Evolutionary conservation across 2,329 filamentous ascomycete genomes (phyloP).

Genomic region (Xylariomycetidae sp.): DNA sequence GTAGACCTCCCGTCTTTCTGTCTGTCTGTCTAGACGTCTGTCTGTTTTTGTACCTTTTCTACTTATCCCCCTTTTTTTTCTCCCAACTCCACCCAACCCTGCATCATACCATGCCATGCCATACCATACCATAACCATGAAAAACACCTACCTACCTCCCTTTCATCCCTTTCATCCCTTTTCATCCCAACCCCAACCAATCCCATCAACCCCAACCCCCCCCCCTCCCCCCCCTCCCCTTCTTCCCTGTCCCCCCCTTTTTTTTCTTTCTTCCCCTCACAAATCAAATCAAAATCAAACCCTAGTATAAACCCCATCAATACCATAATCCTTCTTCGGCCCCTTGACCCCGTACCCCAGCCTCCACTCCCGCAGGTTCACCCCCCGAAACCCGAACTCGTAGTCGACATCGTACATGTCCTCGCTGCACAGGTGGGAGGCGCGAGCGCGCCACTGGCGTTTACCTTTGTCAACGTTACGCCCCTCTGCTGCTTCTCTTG

Average conservation of each 20-base stretch:
- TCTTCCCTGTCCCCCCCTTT: neutral
- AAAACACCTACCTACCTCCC: no score
- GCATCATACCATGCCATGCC: no score
- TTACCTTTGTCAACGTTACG: slow-evolving; percentile 21
- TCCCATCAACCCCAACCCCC: neutral
- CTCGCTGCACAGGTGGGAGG: slow-evolving; percentile 65
- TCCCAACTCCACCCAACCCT: no score
- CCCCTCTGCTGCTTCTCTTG: slow-evolving; percentile 5
- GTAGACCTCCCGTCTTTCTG: no score
- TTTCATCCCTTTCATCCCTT: neutral
- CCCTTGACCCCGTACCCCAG: slow-evolving; percentile 64
- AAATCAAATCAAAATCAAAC: no score
- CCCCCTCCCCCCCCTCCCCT: neutral
- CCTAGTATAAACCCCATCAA: slow-evolving; percentile 48
- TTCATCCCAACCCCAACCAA: neutral
- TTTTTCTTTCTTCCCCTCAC: no score
- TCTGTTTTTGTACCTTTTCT: no score
- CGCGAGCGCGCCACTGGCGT: slow-evolving; percentile 57
- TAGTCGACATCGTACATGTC: slow-evolving; percentile 70
- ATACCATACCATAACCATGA: no score
- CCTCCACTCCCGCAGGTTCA: slow-evolving; percentile 53
- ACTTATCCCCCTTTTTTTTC: no score
- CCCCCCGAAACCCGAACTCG: slow-evolving; percentile 57
- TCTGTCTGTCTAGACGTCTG: no score
- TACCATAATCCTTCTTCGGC: slow-evolving; percentile 69